Evolutionary conservation across 495 filamentous ascomycete species (phyloP).

Genomic region (Xylaria nigripes): DNA sequence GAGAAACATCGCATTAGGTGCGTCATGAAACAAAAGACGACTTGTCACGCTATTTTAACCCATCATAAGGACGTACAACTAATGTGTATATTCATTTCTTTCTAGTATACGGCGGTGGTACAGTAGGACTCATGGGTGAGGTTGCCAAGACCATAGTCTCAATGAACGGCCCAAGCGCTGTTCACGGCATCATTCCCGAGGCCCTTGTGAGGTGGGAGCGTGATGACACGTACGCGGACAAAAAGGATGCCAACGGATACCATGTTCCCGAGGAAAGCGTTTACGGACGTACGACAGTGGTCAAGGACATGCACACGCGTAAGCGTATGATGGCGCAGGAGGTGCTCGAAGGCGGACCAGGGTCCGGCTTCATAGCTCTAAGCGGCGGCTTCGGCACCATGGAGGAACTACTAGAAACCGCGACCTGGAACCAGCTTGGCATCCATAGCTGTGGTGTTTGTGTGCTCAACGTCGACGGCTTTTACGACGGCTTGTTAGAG

Average conservation of each 20-base stretch:
- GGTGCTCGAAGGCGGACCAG: constrained; percentile 70
- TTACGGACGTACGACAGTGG: constrained; percentile 79
- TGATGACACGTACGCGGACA: constrained; percentile 38
- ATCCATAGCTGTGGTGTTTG: constrained; percentile 80
- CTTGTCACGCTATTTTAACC: neutral
- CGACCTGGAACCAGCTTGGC: constrained; percentile 95
- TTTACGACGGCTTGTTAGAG: constrained; percentile 74
- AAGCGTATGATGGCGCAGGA: constrained; percentile 87
- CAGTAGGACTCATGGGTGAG: constrained; percentile 90
- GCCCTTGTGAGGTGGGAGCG: constrained; percentile 79
- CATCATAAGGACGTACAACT: constrained; percentile 3
- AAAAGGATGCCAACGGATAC: constrained; percentile 22
- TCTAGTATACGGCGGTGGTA: constrained; percentile 86
- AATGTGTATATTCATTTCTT: neutral
- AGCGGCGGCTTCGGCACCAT: constrained; percentile 89
- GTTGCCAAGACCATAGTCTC: constrained; percentile 78
- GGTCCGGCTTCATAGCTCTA: constrained; percentile 83
- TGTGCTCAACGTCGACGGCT: constrained; percentile 78
- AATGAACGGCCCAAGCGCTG: constrained; percentile 69
- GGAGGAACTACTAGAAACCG: constrained; percentile 94
- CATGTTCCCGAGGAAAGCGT: constrained; percentile 54
- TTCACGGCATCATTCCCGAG: constrained; percentile 87
- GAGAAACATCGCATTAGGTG: constrained; percentile 61
- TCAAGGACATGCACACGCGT: constrained; percentile 89
- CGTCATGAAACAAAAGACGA: neutral